A percentile compares a stretch with the other conserved stretches of the same genome.
Evolutionary conservation across 495 filamentous ascomycete species (phyloP).

Genomic region (Pyrenopolyporus hunteri): DNA sequence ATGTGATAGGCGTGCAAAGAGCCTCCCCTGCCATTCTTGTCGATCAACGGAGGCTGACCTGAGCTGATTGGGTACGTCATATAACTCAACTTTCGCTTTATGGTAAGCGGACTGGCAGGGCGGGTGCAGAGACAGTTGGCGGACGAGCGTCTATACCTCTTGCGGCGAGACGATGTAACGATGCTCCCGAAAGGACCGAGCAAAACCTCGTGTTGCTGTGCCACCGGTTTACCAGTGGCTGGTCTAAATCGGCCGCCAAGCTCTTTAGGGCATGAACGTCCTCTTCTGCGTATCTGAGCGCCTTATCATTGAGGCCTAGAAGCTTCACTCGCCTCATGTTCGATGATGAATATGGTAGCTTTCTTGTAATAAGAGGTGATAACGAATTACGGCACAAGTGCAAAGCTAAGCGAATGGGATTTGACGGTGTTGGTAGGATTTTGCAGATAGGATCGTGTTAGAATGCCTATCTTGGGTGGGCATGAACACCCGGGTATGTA

Average conservation of each 20-base stretch:
- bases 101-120: conserved; percentile 27
- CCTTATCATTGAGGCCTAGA: not conserved
- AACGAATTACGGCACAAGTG: no score
- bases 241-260: conserved; percentile 26
- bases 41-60: conserved; percentile 29
- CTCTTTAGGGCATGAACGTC: conserved; percentile 7
- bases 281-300: not conserved
- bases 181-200: conserved; percentile 39
- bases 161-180: conserved; percentile 24
- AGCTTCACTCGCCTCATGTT: not conserved
- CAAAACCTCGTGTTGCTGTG: conserved; percentile 43
- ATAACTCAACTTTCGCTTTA: conserved; percentile 38
- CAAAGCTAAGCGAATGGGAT: no score
- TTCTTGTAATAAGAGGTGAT: no score
- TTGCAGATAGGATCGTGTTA: no score
- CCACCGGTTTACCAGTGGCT: conserved; percentile 24
- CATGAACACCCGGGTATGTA: no score
- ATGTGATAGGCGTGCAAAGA: conserved; percentile 34
- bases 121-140: conserved; percentile 27
- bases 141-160: conserved; percentile 22
- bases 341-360: no score
- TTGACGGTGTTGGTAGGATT: no score
- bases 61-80: conserved; percentile 39
- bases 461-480: no score
- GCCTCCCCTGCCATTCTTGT: conserved; percentile 22